Evolutionary conservation across 2,329 filamentous ascomycete genomes (phyloP).

Genomic region (Colletotrichum gigasporum): DNA sequence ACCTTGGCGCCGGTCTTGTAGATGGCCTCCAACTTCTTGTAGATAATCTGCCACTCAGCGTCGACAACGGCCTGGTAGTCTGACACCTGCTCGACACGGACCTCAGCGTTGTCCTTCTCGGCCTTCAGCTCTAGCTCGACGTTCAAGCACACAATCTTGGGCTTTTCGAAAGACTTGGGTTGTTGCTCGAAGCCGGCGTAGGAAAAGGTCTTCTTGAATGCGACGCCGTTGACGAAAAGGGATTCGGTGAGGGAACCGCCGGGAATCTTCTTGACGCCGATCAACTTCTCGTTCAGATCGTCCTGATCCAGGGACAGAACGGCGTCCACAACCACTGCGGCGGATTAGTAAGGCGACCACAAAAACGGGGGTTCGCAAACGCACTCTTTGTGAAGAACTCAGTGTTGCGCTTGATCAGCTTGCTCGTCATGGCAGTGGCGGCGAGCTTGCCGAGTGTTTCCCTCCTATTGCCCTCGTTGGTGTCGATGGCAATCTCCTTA

Average conservation of each 20-base stretch:
- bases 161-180: constrained; percentile 92
- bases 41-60: constrained; percentile 99
- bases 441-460: constrained; percentile 92
- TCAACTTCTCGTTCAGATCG: constrained; percentile 96
- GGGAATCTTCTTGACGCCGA: constrained; percentile 97
- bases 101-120: constrained; percentile 99
- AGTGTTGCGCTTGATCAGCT: constrained; percentile 97
- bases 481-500: constrained; percentile 94
- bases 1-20: constrained; percentile 97
- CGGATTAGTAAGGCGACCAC: not conserved
- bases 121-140: constrained; percentile 98
- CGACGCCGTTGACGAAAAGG: constrained; percentile 95
- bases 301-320: constrained; percentile 96
- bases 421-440: constrained; percentile 98
- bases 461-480: constrained; percentile 81
- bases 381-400: constrained; percentile 97
- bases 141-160: constrained; percentile 96
- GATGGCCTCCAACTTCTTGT: constrained; percentile 96
- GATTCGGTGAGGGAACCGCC: constrained; percentile 96
- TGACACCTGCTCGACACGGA: constrained; percentile 96
- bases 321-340: constrained; percentile 92
- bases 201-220: constrained; percentile 99
- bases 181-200: constrained; percentile 99
- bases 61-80: constrained; percentile 99
- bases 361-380: constrained; percentile 37